Evolutionary conservation across 805 yeast genomes (phyloP).

Genomic region (Metschnikowia lachancei): DNA sequence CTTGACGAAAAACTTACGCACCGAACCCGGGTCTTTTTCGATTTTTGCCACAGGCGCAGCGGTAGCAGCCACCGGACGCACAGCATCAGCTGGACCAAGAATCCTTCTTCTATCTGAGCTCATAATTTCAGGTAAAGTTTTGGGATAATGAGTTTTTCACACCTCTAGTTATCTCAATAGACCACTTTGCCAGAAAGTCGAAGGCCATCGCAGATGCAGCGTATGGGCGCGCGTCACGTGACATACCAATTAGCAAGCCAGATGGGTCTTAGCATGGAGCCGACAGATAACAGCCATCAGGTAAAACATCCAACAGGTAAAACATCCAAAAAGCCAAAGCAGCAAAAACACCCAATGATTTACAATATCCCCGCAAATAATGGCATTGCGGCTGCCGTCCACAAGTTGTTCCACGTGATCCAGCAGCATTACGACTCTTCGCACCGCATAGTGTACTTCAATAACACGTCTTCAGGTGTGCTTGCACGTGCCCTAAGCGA

Average conservation of each 20-base stretch:
- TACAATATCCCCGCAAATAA: conserved; percentile 6
- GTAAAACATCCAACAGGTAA: too few species aligned
- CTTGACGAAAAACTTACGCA: conserved; percentile 48
- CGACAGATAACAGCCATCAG: too few species aligned
- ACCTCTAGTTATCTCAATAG: too few species aligned
- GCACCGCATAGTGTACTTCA: conserved; percentile 15
- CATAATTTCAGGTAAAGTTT: neutral
- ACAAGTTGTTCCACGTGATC: conserved; percentile 10
- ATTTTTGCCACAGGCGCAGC: conserved; percentile 2
- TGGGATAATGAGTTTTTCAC: too few species aligned
- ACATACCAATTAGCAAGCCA: too few species aligned
- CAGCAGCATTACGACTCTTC: neutral
- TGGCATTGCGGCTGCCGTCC: conserved; percentile 7
- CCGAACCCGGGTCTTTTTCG: conserved; percentile 3
- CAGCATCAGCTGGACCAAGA: conserved; percentile 74
- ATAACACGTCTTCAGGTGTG: conserved; percentile 15
- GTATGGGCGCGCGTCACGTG: too few species aligned
- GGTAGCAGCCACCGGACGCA: conserved; percentile 25
- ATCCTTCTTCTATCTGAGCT: conserved; percentile 78
- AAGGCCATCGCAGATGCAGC: too few species aligned
- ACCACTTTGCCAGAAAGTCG: too few species aligned
- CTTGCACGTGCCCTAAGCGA: conserved; percentile 16
- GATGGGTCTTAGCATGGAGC: too few species aligned
- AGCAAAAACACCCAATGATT: conserved; percentile 3
- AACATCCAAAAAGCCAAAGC: neutral